Evolutionary conservation across 164 flowering plant genomes (phyloP), one percentile per base, ranked within the genome.

Genomic region (Magnolia officinalis): DNA sequence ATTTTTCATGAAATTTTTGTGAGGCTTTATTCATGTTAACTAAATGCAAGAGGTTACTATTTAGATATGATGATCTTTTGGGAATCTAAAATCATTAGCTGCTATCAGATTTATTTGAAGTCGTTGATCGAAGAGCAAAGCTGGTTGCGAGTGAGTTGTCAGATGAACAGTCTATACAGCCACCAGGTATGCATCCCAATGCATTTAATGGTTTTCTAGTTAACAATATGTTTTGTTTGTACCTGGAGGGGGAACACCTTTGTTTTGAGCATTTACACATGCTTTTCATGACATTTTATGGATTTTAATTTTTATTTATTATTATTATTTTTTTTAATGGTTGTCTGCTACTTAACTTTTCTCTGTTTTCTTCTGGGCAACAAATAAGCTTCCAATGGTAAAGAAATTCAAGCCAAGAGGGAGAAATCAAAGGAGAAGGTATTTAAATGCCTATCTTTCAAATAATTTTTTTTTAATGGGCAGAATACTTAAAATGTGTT

Each of bases 91-190:
- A 10, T 58, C 11, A 50, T 51, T 52, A 63, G 61, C 66, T 71
- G 74, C 58, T 24, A 70, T 71, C 83, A 96, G 99, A 87, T 89
- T 81, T 96, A 78, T 90, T 96, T 71, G 99, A 96, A 87, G 97
- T 91, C 59, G 98, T 96, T 50, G 99, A 96, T 83, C 90, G 98
- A 76, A 86, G 89, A 80, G 99, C 99, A 74, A 96, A 94, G 89
- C 87, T 90, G 80, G 99, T 89, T 61, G 99, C 84, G 13, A 86
- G 83, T 74, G 99, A 96, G 63, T 80, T 89, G 80, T 64, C 91
- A 58, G 99, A 91, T 55, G 98, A 94, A 76, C 92, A 88, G 76
- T 76, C 88, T 70, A 85, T 86, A 78, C 90, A 82, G 70, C 24
- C 86, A 67, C 74, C 89, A 87, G 99, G 98, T 93, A 88, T 78